Evolutionary conservation across 2,329 filamentous ascomycete genomes (phyloP), one percentile per base, ranked within the genome.

Genomic region (Paracoccidioides lutzii): DNA sequence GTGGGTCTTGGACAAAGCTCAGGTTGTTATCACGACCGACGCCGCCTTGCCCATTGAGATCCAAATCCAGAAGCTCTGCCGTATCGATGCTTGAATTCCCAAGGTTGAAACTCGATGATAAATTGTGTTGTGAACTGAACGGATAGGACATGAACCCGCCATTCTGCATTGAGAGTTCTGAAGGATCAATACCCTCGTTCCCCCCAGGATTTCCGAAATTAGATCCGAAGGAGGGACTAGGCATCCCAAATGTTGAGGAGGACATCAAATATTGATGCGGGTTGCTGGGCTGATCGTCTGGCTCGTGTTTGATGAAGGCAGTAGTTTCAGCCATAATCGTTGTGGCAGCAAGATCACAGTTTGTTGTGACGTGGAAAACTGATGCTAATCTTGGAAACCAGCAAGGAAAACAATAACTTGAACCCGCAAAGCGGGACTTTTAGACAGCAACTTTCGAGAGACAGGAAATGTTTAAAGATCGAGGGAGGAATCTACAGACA

Each of bases 1-100:
- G 83, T 57, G 85, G 83, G 57, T 85, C 73, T 53, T 70, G 67
- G 30, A 73, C 64, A 56, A 67, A 70, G 53, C 70, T 71, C 60
- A 70, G 65, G 54, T 62, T 65, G 53, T 67, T 65, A 55, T 61
- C 61, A 6, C 67, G 70, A 30, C 65, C 64, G 40, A 69, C 60
- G 15, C 67, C 69, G 56, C 73, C 71, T 55, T 69, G 70, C 30
- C 67, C 71, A 57, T 65, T 73, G 49, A 75, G 71, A 54, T 76
- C 72, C 45, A 74, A 61, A 61, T 95, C 90, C 49, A 91, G 78
- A 49, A 97, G 77, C 67, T 96, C 91, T 60, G 96, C 91, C 61
- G 95, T 91, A 59, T 82, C 85, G 61, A 95, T 90, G 43, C 85
- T 80, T 9, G 88, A 86, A 58, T 85, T 86, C 57, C 85, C 86